phyloP scores from a whole-genome alignment of 768 basidiomycete genomes.

The Mycena indigotica region DNA sequence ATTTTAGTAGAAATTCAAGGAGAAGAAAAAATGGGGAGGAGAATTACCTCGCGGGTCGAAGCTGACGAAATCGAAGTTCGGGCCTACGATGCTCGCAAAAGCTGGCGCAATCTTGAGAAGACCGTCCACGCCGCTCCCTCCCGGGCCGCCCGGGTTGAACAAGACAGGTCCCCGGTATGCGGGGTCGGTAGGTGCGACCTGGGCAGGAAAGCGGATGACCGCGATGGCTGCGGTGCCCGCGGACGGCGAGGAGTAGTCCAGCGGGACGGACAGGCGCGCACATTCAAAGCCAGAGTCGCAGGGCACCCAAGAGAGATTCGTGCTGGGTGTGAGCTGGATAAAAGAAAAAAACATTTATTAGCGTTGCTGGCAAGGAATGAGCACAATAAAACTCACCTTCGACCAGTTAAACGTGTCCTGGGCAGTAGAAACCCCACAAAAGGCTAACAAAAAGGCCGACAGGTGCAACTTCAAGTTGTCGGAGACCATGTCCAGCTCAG shows the following conservation, averaged over 20 bases:
- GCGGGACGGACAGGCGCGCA: conserved; percentile 3
- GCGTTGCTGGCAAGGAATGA: background rate
- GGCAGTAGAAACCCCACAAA: background rate
- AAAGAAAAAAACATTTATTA: background rate
- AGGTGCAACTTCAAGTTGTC: too few species aligned
- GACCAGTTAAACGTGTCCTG: background rate
- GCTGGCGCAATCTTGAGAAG: background rate
- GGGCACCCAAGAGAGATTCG: background rate
- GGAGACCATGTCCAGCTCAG: too few species aligned
- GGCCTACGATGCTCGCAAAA: conserved; percentile 6
- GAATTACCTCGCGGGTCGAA: conserved; percentile 17
- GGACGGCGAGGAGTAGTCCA: conserved; percentile 8
- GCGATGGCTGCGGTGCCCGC: conserved; percentile 8
- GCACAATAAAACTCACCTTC: background rate
- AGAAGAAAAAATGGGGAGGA: background rate
- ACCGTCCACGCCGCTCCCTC: conserved; percentile 13
- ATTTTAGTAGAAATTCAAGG: background rate
- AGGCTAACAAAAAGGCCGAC: background rate
- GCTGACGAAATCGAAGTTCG: conserved; percentile 12
- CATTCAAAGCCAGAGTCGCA: conserved; percentile 1
- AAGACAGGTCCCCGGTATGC: conserved; percentile 10
- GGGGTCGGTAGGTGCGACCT: background rate
- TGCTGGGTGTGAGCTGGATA: conserved; percentile 1
- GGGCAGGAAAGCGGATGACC: conserved; percentile 5
- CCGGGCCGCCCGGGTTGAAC: conserved; percentile 19